A percentile compares a stretch with the other conserved stretches of the same genome.
These are phyloP conservation scores for Wallacemonas sp. DNA, from an alignment of 208 protist genomes.

Conservation along the genomic window DNA sequence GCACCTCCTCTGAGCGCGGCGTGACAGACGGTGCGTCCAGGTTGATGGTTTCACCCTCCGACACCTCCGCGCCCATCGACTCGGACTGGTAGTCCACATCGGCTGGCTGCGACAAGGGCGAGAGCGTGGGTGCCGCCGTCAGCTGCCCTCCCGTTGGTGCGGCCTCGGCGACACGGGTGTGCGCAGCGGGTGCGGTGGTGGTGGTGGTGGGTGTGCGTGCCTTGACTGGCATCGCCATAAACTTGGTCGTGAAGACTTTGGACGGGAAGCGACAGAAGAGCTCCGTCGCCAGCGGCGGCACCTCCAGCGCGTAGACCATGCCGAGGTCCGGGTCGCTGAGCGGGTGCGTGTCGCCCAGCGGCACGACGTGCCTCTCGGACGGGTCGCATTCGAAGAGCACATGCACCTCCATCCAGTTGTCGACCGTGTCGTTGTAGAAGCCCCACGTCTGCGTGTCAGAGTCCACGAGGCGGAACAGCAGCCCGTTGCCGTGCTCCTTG, in stretches of 20 bases:
- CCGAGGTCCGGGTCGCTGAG: constrained; percentile 44
- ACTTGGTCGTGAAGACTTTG: constrained; percentile 65
- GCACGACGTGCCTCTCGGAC: constrained; percentile 25
- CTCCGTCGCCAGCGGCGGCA: constrained; percentile 56
- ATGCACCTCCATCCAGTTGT: constrained; percentile 45
- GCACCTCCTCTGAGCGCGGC: constrained; percentile 7
- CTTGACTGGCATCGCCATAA: constrained; percentile 37
- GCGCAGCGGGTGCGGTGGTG: not conserved
- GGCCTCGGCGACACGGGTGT: too few species aligned
- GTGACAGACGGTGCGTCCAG: constrained; percentile 8
- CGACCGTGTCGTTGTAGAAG: constrained; percentile 82
- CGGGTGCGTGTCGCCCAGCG: constrained; percentile 42
- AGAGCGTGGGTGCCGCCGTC: not conserved
- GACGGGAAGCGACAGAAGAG: constrained; percentile 67
- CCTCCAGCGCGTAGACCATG: constrained; percentile 39
- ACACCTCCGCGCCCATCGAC: not conserved
- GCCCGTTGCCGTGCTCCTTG: constrained; percentile 75
- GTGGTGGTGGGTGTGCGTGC: not conserved
- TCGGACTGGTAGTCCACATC: not conserved
- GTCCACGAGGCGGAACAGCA: constrained; percentile 79
- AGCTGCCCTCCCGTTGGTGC: not conserved
- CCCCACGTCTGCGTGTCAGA: constrained; percentile 42
- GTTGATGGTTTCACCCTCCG: constrained; percentile 9
- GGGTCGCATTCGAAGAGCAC: constrained; percentile 43
- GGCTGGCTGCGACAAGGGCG: not conserved